Evolutionary conservation across 495 filamentous ascomycete genomes (phyloP), one percentile per base, ranked within the genome.

Genomic region (Hypoxylon fuscum): DNA sequence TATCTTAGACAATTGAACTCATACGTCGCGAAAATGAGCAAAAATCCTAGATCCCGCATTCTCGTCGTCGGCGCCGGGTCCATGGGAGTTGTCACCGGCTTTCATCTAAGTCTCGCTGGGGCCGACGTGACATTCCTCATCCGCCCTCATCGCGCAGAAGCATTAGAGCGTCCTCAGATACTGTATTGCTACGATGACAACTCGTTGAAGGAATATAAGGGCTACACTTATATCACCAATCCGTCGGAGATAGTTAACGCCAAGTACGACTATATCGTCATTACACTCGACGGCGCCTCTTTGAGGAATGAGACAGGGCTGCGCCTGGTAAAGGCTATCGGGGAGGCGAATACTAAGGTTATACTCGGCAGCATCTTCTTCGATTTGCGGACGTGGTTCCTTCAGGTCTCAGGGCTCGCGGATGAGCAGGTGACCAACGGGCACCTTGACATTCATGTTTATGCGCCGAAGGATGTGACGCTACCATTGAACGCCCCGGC

Each of bases 171-270:
- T 18, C 60, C 60, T 23, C 60, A 64, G 18, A 58, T 64, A n/a
- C 53, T 64, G 3, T 64, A 64, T 22, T 64, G 53, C 31, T 58
- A 58, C n/a, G 53, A 64, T 5, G 53, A 64, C 54, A 64, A 64
- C 46, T 8, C 29, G 23, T 27, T 64, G 14, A 64, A 64, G 14
- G 47, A 52, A 10, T 64, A 64, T 9, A 27, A 25, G 22, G 14
- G 34, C 12, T 64, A 64, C 17, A 42, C 8, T 1, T 60, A 46
- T 32, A 46, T 60, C 11, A 53, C 57, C 15, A 22, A 46, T 21
- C 57, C 57, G 3, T 46, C 25, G 5, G 41, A 60, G 5, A 60
- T 60, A 5, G 20, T 53, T 21, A 42, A 41, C 18, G 42, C 21
- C 2, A 53, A 21, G 2, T 60, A 53, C 23, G 57, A 60, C 41